Percentiles rank a stretch among this genome's conserved stretches.
Conservation (phyloP, 768 basidiomycete genomes). For the Zangia roseola region DNA sequence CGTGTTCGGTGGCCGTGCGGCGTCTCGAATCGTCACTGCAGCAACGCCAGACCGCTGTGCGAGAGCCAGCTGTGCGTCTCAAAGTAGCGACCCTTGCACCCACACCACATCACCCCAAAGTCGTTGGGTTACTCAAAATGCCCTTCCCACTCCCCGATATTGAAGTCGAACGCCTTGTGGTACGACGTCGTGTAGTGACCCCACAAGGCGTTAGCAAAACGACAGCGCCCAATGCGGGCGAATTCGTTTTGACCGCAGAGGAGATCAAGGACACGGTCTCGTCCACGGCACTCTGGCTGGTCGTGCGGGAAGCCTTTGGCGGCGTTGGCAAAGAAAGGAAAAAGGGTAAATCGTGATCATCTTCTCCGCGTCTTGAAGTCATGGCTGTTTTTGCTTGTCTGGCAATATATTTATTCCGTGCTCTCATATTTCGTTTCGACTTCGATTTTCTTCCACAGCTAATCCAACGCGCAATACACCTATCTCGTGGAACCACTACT, state of each 20-base stretch:
- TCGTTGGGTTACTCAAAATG: conserved; percentile 87
- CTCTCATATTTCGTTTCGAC: conserved; percentile 9
- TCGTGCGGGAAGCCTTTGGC: conserved; percentile 90
- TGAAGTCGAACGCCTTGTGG: conserved; percentile 58
- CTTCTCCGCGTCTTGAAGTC: background rate
- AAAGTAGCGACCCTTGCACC: conserved; percentile 86
- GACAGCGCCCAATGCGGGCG: conserved; percentile 19
- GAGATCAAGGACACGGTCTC: conserved; percentile 93
- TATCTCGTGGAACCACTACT: background rate
- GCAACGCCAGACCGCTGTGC: conserved; percentile 4
- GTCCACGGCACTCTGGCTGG: conserved; percentile 86
- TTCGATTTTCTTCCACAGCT: conserved; percentile 9
- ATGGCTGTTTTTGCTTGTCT: too few species aligned
- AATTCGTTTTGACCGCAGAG: conserved; percentile 73
- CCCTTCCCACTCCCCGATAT: conserved; percentile 87
- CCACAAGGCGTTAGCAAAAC: conserved; percentile 28
- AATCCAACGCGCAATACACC: background rate
- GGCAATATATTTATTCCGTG: background rate
- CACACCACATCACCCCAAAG: conserved; percentile 94
- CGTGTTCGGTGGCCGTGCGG: conserved; percentile 75
- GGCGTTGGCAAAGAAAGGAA: conserved; percentile 78
- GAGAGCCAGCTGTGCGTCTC: conserved; percentile 34
- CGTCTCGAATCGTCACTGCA: conserved; percentile 30
- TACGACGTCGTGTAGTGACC: conserved; percentile 48
- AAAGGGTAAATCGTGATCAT: conserved; percentile 64